Conservation (phyloP, 2,329 filamentous ascomycete species). For the Leptographium lundbergii region DNA sequence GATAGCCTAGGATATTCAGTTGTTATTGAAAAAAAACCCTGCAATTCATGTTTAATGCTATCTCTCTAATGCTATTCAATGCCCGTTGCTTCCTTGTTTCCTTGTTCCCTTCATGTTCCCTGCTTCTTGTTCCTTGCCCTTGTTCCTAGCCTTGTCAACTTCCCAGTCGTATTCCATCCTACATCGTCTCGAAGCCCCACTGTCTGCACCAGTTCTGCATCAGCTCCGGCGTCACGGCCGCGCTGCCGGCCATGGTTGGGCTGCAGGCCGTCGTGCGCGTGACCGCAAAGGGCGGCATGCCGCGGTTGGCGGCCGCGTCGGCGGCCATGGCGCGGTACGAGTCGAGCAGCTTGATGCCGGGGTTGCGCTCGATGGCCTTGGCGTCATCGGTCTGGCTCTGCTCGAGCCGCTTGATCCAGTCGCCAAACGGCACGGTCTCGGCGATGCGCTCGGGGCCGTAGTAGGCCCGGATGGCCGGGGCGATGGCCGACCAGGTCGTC, state of each 20-base stretch:
- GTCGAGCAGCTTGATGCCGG: slow-evolving; percentile 38
- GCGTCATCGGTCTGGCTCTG: slow-evolving; percentile 23
- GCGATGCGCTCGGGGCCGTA: slow-evolving; percentile 25
- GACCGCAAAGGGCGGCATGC: slow-evolving; percentile 26
- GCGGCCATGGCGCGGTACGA: slow-evolving; percentile 27
- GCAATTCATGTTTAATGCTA: too few species aligned
- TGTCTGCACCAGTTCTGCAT: slow-evolving; percentile 36
- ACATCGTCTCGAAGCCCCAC: slow-evolving; percentile 21
- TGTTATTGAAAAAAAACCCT: too few species aligned
- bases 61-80: too few species aligned
- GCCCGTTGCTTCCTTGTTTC: too few species aligned
- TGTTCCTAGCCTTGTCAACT: too few species aligned
- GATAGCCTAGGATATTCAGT: too few species aligned
- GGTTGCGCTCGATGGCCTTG: slow-evolving; percentile 21
- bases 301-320: neutral
- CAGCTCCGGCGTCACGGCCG: slow-evolving; percentile 27
- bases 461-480: slow-evolving; percentile 25
- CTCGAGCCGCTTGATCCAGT: slow-evolving; percentile 34
- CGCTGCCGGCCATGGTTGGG: slow-evolving; percentile 27
- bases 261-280: slow-evolving; percentile 26
- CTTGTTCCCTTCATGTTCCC: too few species aligned
- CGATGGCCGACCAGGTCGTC: slow-evolving; percentile 28
- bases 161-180: neutral
- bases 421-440: slow-evolving; percentile 25
- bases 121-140: too few species aligned